Base-by-base conservation (phyloP, 306 rosid genomes). In the Pyrus communis region DNA sequence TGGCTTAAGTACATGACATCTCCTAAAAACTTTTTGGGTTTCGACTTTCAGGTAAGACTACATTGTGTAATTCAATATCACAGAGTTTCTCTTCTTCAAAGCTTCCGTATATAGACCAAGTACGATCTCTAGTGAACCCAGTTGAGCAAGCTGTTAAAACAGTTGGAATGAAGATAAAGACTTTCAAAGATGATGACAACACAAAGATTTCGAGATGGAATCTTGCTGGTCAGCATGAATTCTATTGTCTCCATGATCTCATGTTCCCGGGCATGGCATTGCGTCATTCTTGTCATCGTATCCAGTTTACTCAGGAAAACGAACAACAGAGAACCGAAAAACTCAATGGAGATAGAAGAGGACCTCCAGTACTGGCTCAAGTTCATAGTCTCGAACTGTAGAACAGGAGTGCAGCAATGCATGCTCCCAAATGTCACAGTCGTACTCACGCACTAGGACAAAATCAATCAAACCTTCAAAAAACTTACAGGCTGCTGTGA, bases 341-440 rank as follows among this genome's bases (percentile, higher is more conserved):
- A 79, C 27, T 68, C 93, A 0, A 28, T 64, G 11, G 98, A 95
- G 91, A 89, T 95, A 69, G 99, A 92, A 82, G 99, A 96, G 62
- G 98, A 96, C 78, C 84, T 96, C 40, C 99, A 85, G 68, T 96
- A 95, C 75, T 95, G 99, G 98, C 98, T 95, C 69, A 86, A 96
- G 86, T 96, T 88, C 89, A 86, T 96, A 68, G 96, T 92, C 72
- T 96, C 96, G 55, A 96, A 96, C 82, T 92, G 96, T 45, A 92
- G 80, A 89, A 83, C 85, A 81, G 96, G 98, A 55, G 78, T 86
- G 17, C 97, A 91, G 75, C 99, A 92, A 80, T 92, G 98, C 82
- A 81, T 88, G 86, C 88, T 92, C 23, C 96, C 98, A 67, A 92
- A 88, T 81, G 96, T 91, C 31, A 91, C 96, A 27, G 81, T 95